Conservation (phyloP, 2,329 filamentous ascomycete species). For the Herpotrichia juniperi region DNA sequence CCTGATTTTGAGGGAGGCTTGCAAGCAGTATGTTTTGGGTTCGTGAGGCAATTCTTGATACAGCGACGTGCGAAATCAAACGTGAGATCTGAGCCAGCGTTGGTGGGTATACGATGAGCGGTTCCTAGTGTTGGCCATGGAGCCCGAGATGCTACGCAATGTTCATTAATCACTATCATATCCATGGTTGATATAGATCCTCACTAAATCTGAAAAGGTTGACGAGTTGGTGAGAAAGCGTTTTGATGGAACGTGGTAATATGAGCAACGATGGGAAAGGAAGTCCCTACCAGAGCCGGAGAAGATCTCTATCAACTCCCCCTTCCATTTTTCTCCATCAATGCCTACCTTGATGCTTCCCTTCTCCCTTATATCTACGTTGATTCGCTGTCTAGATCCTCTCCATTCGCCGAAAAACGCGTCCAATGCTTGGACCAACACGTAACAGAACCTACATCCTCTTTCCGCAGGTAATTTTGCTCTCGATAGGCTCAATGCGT, state of each 20-base stretch:
- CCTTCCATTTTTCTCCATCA: slow-evolving; percentile 28
- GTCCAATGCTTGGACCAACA: slow-evolving; percentile 33
- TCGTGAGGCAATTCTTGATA: slow-evolving; percentile 39
- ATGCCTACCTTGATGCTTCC: slow-evolving; percentile 30
- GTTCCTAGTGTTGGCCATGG: slow-evolving; percentile 39
- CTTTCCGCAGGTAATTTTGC: slow-evolving; percentile 18
- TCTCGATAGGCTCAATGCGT: slow-evolving; percentile 28
- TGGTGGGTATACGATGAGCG: slow-evolving; percentile 33
- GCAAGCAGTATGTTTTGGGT: slow-evolving; percentile 37
- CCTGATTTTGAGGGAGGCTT: slow-evolving; percentile 22
- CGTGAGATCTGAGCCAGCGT: slow-evolving; percentile 39
- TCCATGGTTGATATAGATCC: too few relatives aligned
- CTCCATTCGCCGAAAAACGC: slow-evolving; percentile 36
- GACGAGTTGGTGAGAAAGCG: too few relatives aligned
- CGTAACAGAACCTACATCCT: slow-evolving; percentile 36
- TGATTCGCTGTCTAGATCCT: slow-evolving; percentile 23
- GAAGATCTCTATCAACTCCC: slow-evolving; percentile 34
- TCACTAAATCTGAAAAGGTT: too few relatives aligned
- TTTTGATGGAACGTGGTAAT: not conserved
- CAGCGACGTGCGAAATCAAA: slow-evolving; percentile 40
- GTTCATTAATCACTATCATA: too few relatives aligned
- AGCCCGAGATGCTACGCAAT: slow-evolving; percentile 26
- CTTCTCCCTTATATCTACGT: slow-evolving; percentile 34
- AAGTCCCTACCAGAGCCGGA: slow-evolving; percentile 31
- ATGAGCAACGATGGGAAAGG: not conserved